These are phyloP conservation scores for Wickerhamomyces sp. DNA, from an alignment of 1,139 yeast genomes.

Conservation along the genomic window DNA sequence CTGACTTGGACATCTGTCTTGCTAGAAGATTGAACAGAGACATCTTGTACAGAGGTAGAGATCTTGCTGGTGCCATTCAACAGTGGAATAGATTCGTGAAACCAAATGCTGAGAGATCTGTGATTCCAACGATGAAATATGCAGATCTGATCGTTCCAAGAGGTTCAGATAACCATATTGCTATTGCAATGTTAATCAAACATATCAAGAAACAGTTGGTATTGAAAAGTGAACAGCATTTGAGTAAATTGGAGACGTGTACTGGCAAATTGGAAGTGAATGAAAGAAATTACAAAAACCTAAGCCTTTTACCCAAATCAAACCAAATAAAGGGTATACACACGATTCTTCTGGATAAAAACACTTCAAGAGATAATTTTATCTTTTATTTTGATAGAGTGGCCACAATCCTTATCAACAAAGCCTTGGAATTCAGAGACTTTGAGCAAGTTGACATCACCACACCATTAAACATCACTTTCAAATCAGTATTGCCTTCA, in stretches of 20 bases:
- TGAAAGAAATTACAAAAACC: slow-evolving; percentile 16
- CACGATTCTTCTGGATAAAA: slow-evolving; percentile 56
- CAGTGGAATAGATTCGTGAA: slow-evolving; percentile 93
- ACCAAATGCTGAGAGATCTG: slow-evolving; percentile 78
- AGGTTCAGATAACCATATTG: slow-evolving; percentile 78
- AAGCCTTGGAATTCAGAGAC: slow-evolving; percentile 51
- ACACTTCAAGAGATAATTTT: slow-evolving; percentile 66
- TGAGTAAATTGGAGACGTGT: slow-evolving; percentile 50
- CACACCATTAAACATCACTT: slow-evolving; percentile 40
- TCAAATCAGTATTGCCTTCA: slow-evolving; percentile 37
- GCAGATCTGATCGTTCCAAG: slow-evolving; percentile 89
- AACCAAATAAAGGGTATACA: slow-evolving; percentile 72
- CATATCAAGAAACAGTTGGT: slow-evolving; percentile 74
- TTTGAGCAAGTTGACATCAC: slow-evolving; percentile 26
- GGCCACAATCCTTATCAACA: slow-evolving; percentile 61
- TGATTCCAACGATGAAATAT: slow-evolving; percentile 69
- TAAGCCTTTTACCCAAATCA: slow-evolving; percentile 42
- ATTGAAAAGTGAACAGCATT: slow-evolving; percentile 60
- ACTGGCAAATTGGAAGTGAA: slow-evolving; percentile 33
- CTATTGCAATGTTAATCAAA: slow-evolving; percentile 70
- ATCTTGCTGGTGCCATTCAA: slow-evolving; percentile 68
- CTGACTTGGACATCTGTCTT: slow-evolving; percentile 87
- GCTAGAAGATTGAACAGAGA: slow-evolving; percentile 86
- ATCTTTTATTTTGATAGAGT: slow-evolving; percentile 82
- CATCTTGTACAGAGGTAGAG: slow-evolving; percentile 80